These are phyloP conservation scores for Vanilla planifolia DNA, from an alignment of 106 monocot genomes.

Conservation along the genomic window DNA sequence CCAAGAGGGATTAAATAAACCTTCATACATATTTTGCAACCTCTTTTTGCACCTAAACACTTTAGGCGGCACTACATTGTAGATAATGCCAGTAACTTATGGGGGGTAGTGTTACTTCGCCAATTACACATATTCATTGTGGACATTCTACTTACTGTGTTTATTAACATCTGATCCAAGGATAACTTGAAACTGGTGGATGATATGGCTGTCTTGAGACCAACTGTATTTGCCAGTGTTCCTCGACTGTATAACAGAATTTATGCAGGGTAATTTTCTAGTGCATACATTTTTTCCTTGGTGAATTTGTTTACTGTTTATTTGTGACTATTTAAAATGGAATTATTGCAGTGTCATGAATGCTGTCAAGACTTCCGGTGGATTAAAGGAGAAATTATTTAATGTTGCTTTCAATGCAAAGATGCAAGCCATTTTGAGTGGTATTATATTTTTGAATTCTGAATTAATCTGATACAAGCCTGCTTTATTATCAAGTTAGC, in stretches of 20 bases:
- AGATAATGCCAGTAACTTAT: too few species aligned
- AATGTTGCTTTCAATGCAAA: conserved; percentile 84
- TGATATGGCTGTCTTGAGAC: conserved; percentile 78
- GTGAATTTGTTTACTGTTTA: not conserved
- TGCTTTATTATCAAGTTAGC: too few species aligned
- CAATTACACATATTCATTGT: not conserved
- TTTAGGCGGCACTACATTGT: too few species aligned
- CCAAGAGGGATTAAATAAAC: too few species aligned
- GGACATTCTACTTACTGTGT: not conserved
- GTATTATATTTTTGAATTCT: conserved; percentile 23
- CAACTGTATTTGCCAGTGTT: conserved; percentile 86
- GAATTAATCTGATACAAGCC: not conserved
- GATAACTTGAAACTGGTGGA: conserved; percentile 95
- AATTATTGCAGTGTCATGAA: conserved; percentile 56
- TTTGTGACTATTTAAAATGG: conserved; percentile 5
- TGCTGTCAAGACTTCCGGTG: conserved; percentile 88
- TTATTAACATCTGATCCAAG: conserved; percentile 31
- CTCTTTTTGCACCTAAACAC: too few species aligned
- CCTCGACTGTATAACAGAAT: conserved; percentile 94
- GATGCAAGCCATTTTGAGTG: conserved; percentile 71
- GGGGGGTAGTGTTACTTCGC: not conserved
- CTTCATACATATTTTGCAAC: too few species aligned
- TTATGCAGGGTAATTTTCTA: conserved; percentile 71
- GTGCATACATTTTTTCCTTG: not conserved
- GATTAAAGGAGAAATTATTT: conserved; percentile 71